Base-by-base conservation (phyloP, 2,329 filamentous ascomycete genomes). In the Alternaria burnsii region DNA sequence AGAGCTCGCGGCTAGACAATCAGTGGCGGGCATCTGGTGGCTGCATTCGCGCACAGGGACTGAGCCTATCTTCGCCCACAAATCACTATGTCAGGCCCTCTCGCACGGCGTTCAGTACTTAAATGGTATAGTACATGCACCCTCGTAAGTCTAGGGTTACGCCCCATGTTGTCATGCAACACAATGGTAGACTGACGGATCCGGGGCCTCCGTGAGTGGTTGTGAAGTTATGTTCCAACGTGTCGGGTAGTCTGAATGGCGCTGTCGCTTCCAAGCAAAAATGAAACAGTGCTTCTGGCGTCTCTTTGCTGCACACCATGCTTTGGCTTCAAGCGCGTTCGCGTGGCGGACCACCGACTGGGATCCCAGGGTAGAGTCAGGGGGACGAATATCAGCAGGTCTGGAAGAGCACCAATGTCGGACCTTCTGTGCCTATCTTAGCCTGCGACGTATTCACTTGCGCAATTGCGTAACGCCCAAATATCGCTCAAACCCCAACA, bases 401-500 rank as follows among this genome's bases (percentile, higher is more conserved):
- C 20, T 40, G 38, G 38, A 11, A 11, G 20, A 40, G n/a, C 10
- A 40, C 38, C n/a, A 20, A 40, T 40, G 38, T 20, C 38, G 10
- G 38, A 40, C 38, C 38, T 40, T 40, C 38, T 40, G 8, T 40
- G 7, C n/a, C n/a, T 36, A 32, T 50, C 46, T 50, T 32, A 14
- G 30, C 46, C 36, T 20, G 30, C 16, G 30, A 24, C 24, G 46
- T 50, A 20, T 32, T 16, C n/a, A 36, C 46, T 36, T 50, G 30
- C 46, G 30, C 30, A 36, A 50, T 30, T 30, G 38, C 38, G n/a
- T n/a, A 40, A 32, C 30, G 30, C 18, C 46, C 46, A 30, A 50
- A 50, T 14, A 50, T 36, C 46, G 16, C 46, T 22, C 46, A 50
- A 48, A 50, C n/a, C 18, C 38, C 46, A 50, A 50, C 46, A 50